phyloP scores from a whole-genome alignment of 257 asterid species.

The Gentiana dahurica region DNA sequence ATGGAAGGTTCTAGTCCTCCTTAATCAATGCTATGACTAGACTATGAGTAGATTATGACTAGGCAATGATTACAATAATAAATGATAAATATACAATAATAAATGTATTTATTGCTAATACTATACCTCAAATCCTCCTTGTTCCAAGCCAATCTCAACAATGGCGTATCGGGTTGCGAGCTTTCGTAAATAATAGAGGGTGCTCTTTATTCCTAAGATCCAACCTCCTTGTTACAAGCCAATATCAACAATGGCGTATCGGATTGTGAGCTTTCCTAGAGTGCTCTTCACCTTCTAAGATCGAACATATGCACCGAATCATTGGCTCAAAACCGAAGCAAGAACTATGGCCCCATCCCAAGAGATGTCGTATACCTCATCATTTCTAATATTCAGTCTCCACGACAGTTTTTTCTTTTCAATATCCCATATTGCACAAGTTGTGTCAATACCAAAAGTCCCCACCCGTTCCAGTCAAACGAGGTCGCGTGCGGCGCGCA shows the following conservation, averaged over 20 bases:
- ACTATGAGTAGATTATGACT: too few species aligned
- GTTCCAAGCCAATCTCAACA: too few species aligned
- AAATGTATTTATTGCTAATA: conserved; percentile 3
- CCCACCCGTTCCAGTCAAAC: conserved; percentile 66
- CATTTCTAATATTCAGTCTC: conserved; percentile 85
- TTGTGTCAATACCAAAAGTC: conserved; percentile 75
- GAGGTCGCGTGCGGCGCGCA: conserved; percentile 13
- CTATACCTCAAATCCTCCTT: conserved; percentile 55
- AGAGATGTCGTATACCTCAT: conserved; percentile 90
- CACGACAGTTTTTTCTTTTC: conserved; percentile 53
- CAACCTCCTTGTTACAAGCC: conserved; percentile 1
- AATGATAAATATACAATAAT: too few species aligned
- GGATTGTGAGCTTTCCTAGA: neutral
- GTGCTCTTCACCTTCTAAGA: too few species aligned
- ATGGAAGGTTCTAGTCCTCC: too few species aligned
- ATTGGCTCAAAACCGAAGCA: conserved; percentile 75
- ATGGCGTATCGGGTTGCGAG: conserved; percentile 1
- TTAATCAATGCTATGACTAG: too few species aligned
- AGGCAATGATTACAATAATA: too few species aligned
- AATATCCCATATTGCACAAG: conserved; percentile 84
- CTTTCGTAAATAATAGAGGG: too few species aligned
- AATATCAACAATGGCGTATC: too few species aligned
- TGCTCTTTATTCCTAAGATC: too few species aligned
- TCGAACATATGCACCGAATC: conserved; percentile 65
- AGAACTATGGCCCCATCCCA: conserved; percentile 91